A percentile compares a stretch with the other conserved stretches of the same genome.
phyloP scores from a whole-genome alignment of 2,329 filamentous ascomycete genomes.

The Xenosphaeropsis pyriputrescens region DNA sequence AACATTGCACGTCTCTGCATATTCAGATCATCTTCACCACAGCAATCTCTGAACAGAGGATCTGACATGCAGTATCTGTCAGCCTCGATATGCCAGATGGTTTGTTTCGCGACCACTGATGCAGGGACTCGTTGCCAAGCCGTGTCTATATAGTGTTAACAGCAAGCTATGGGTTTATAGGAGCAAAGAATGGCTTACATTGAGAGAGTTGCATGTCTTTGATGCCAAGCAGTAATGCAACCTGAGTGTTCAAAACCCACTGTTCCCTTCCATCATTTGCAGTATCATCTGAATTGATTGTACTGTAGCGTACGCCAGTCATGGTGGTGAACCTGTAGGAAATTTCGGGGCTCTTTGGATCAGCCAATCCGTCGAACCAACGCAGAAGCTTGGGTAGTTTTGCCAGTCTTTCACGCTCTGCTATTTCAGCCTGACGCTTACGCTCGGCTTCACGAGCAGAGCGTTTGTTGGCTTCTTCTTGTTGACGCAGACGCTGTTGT shows the following conservation, averaged over 20 bases:
- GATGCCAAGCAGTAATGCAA: constrained; percentile 47
- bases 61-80: constrained; percentile 39
- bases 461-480: constrained; percentile 28
- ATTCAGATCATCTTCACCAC: constrained; percentile 10
- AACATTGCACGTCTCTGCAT: constrained; percentile 5
- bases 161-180: constrained; percentile 5
- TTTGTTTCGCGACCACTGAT: constrained; percentile 36
- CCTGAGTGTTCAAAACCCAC: constrained; percentile 51
- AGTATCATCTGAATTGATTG: constrained; percentile 36
- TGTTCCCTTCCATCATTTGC: constrained; percentile 46
- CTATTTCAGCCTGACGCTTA: constrained; percentile 32
- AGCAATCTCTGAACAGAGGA: constrained; percentile 33
- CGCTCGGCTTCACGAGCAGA: constrained; percentile 29
- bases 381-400: constrained; percentile 44
- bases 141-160: constrained; percentile 26
- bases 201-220: constrained; percentile 44
- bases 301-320: constrained; percentile 49
- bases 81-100: constrained; percentile 44
- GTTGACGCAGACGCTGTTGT: constrained; percentile 25
- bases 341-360: constrained; percentile 33
- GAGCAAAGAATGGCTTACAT: constrained; percentile 29
- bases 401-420: constrained; percentile 36
- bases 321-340: constrained; percentile 40
- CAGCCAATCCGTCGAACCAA: constrained; percentile 39
- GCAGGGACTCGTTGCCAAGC: constrained; percentile 41